Conservation (phyloP, 768 basidiomycete genomes). For the Mycena crocata region DNA sequence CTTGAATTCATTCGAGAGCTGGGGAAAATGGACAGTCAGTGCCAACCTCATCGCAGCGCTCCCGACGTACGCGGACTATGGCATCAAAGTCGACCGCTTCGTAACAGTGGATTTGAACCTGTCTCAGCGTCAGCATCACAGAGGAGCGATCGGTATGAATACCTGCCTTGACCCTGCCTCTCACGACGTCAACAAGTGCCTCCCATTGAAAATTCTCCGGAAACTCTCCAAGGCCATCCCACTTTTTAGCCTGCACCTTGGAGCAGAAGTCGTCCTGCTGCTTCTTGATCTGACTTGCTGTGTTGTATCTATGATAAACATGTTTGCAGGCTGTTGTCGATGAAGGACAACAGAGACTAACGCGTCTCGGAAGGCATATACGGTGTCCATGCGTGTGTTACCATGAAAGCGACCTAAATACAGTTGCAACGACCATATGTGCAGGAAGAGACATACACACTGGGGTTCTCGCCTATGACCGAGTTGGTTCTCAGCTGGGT, state of each 20-base stretch:
- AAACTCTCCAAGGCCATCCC: conserved; percentile 65
- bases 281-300: conserved; percentile 73
- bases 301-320: conserved; percentile 62
- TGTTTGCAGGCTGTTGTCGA: conserved; percentile 10
- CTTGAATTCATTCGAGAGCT: conserved; percentile 88
- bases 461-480: conserved; percentile 64
- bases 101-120: conserved; percentile 70
- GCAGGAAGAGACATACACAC: conserved; percentile 43
- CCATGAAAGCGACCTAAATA: conserved; percentile 50
- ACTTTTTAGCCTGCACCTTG: conserved; percentile 58
- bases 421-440: conserved; percentile 8
- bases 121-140: neutral
- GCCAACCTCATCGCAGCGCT: neutral
- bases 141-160: too few relatives aligned
- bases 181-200: conserved; percentile 78
- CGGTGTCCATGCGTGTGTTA: conserved; percentile 74
- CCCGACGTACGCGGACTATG: conserved; percentile 68
- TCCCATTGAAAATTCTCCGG: conserved; percentile 85
- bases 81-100: conserved; percentile 78
- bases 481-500: neutral
- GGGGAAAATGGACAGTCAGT: neutral
- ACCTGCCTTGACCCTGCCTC: conserved; percentile 79
- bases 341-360: conserved; percentile 44
- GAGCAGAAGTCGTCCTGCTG: conserved; percentile 77
- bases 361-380: conserved; percentile 76